Evolutionary conservation across 441 rosid genomes (phyloP).

Genomic region (Aquilaria agallochum): DNA sequence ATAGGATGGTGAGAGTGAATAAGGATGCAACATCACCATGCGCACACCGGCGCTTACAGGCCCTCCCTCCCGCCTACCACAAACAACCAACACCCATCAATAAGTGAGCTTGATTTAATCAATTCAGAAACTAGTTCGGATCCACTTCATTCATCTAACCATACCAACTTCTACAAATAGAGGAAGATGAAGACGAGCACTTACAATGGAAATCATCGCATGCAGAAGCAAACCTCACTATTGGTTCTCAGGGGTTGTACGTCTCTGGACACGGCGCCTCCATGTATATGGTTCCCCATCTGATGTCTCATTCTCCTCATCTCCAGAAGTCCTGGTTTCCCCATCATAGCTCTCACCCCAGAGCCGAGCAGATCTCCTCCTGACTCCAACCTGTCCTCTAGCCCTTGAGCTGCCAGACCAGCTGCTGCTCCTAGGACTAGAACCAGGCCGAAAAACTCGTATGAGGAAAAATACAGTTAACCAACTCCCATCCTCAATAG

Average conservation of each 20-base stretch:
- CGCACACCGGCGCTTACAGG: no score
- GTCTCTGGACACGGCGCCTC: constrained; percentile 40
- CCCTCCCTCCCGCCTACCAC: no score
- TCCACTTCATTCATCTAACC: no score
- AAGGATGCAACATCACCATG: no score
- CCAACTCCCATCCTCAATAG: constrained; percentile 73
- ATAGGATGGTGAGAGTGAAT: no score
- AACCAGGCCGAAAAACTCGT: constrained; percentile 72
- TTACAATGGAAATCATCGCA: no score
- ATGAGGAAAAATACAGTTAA: constrained; percentile 85
- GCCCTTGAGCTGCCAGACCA: constrained; percentile 73
- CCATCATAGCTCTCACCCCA: constrained; percentile 83
- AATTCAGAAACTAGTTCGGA: no score
- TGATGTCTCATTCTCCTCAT: constrained; percentile 49
- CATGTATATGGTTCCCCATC: constrained; percentile 42
- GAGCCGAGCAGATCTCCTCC: constrained; percentile 53
- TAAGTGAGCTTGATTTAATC: no score
- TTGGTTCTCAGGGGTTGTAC: constrained; percentile 33
- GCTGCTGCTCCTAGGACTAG: constrained; percentile 64
- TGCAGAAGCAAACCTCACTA: no score
- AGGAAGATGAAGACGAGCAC: no score
- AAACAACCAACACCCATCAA: no score
- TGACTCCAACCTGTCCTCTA: constrained; percentile 47
- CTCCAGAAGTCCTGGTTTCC: constrained; percentile 62
- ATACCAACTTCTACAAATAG: no score